Conservation (phyloP, 2,329 filamentous ascomycete genomes). For the Fusarium agapanthi region DNA sequence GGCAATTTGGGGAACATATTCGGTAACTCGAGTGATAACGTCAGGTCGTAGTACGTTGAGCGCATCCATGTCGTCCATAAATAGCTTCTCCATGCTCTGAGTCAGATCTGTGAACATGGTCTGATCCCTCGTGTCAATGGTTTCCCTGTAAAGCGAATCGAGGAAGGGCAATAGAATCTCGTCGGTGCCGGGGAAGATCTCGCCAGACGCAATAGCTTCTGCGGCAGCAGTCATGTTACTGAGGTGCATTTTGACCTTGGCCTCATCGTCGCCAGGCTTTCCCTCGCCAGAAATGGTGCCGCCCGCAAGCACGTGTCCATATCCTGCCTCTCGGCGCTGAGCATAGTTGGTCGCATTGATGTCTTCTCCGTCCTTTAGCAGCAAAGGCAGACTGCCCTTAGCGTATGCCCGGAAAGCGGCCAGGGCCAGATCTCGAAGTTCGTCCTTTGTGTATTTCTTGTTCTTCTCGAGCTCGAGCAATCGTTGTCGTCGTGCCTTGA, state of each 20-base stretch:
- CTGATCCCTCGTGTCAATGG: conserved; percentile 68
- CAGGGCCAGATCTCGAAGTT: conserved; percentile 58
- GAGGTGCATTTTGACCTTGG: conserved; percentile 91
- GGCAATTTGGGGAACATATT: conserved; percentile 89
- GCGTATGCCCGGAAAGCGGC: conserved; percentile 66
- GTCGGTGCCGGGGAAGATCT: conserved; percentile 64
- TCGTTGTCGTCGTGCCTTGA: conserved; percentile 77
- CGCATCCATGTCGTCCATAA: conserved; percentile 86
- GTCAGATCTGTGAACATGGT: conserved; percentile 88
- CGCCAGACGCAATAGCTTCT: conserved; percentile 56
- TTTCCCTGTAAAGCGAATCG: conserved; percentile 73
- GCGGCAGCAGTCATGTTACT: conserved; percentile 66
- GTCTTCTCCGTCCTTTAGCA: conserved; percentile 53
- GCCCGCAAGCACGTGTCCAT: conserved; percentile 63
- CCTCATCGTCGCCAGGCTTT: conserved; percentile 78
- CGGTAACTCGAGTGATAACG: conserved; percentile 87
- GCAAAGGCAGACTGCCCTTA: conserved; percentile 62
- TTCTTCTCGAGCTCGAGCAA: conserved; percentile 81
- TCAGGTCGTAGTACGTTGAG: conserved; percentile 87
- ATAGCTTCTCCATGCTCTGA: conserved; percentile 84
- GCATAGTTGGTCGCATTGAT: conserved; percentile 62
- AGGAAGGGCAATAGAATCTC: conserved; percentile 84
- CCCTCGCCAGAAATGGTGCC: conserved; percentile 65
- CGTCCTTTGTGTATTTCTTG: conserved; percentile 64
- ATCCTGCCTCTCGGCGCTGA: conserved; percentile 59